These are phyloP conservation scores for Colletotrichum kahawae DNA, from an alignment of 2,329 filamentous ascomycete species.

Conservation along the genomic window DNA sequence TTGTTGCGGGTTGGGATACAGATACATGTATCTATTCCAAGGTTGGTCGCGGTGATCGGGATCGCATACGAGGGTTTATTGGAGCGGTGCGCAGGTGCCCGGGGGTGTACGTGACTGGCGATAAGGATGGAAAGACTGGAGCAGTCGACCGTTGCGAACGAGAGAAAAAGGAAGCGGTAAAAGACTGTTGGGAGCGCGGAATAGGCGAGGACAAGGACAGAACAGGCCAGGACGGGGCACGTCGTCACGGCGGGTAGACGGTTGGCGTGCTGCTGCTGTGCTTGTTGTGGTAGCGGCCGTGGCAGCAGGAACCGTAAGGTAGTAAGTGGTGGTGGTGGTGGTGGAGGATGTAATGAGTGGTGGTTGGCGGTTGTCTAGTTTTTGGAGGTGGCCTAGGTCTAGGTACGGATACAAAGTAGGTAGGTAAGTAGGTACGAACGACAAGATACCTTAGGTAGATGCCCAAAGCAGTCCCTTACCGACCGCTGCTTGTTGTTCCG, in stretches of 20 bases:
- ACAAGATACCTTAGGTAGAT: background rate
- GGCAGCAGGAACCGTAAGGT: background rate
- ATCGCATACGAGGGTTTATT: conserved; percentile 7
- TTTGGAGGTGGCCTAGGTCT: background rate
- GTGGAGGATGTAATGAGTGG: background rate
- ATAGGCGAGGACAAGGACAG: conserved; percentile 7
- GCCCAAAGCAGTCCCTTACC: background rate
- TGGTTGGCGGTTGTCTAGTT: background rate
- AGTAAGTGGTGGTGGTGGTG: background rate
- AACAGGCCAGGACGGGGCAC: background rate
- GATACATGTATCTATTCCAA: conserved; percentile 9
- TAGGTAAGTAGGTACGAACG: background rate
- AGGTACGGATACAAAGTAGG: background rate
- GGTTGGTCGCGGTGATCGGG: background rate
- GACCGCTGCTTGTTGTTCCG: background rate
- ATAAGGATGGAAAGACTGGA: conserved; percentile 10
- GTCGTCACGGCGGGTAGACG: conserved; percentile 12
- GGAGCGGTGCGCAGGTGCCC: conserved; percentile 6
- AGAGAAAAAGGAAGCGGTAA: conserved; percentile 9
- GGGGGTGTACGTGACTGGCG: background rate
- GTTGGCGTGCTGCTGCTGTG: background rate
- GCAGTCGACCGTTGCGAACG: conserved; percentile 14
- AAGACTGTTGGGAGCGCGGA: conserved; percentile 10
- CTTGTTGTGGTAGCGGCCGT: background rate
- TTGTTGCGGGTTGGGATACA: background rate